Evolutionary conservation across 2,329 filamentous ascomycete species (phyloP).

Genomic region (Mycocentrospora acerina): DNA sequence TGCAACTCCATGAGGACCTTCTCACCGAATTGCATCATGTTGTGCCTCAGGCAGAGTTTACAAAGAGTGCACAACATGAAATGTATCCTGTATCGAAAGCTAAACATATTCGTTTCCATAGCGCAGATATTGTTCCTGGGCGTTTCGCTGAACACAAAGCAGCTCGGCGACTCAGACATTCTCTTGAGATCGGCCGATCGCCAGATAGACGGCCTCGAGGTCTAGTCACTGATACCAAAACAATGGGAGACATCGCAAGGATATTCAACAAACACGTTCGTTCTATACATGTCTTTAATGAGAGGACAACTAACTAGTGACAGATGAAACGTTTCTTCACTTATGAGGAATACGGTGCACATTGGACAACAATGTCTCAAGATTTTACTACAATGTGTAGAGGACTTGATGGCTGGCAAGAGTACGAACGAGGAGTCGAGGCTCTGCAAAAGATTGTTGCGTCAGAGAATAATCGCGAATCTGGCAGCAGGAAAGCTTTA

Average conservation of each 20-base stretch:
- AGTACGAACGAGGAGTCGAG: conserved; percentile 84
- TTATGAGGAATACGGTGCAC: conserved; percentile 90
- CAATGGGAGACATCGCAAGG: conserved; percentile 55
- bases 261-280: conserved; percentile 57
- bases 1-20: conserved; percentile 81
- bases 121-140: conserved; percentile 49
- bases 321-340: conserved; percentile 80
- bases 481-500: conserved; percentile 70
- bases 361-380: conserved; percentile 81
- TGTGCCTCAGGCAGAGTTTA: conserved; percentile 64
- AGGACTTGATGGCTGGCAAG: conserved; percentile 71
- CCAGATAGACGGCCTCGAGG: conserved; percentile 40
- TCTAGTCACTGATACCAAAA: conserved; percentile 53
- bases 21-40: conserved; percentile 70
- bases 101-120: conserved; percentile 52
- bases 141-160: conserved; percentile 38
- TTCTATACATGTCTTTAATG: neutral
- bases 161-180: conserved; percentile 44
- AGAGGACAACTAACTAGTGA: conserved; percentile 7
- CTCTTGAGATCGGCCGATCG: conserved; percentile 48
- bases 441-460: conserved; percentile 73
- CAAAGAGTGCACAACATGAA: conserved; percentile 38
- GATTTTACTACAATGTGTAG: conserved; percentile 71
- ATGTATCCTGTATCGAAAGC: conserved; percentile 34
- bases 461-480: conserved; percentile 65